A percentile compares a stretch with the other conserved stretches of the same genome.
phyloP scores from a whole-genome alignment of 1,284 basidiomycete genomes.

The Trichosporon sp. region DNA sequence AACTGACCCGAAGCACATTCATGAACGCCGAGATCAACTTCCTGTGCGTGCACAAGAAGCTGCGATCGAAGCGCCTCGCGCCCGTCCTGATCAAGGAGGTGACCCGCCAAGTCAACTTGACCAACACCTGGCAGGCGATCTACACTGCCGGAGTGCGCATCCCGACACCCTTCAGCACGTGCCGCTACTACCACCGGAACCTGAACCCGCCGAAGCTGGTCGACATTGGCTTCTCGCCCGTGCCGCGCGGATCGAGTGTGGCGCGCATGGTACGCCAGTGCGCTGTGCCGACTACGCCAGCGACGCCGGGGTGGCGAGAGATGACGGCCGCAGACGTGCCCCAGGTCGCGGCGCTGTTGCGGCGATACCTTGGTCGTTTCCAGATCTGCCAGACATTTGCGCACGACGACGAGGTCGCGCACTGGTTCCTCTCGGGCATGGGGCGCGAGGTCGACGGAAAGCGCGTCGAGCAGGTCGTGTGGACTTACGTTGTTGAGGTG shows the following conservation, averaged over 20 bases:
- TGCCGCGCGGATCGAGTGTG: conserved; percentile 75
- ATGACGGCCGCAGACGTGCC: conserved; percentile 76
- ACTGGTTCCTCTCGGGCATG: conserved; percentile 80
- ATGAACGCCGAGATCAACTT: conserved; percentile 90
- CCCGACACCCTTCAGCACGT: conserved; percentile 81
- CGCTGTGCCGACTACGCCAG: conserved; percentile 55
- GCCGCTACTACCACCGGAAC: conserved; percentile 87
- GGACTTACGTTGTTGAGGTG: conserved; percentile 96
- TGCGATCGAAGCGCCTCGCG: conserved; percentile 89
- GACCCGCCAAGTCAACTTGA: conserved; percentile 83
- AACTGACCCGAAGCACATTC: conserved; percentile 55
- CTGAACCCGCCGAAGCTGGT: conserved; percentile 89
- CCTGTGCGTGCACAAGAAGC: conserved; percentile 95
- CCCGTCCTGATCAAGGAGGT: conserved; percentile 98
- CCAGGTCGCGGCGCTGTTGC: conserved; percentile 67
- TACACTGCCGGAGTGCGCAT: conserved; percentile 90
- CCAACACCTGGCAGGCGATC: conserved; percentile 92
- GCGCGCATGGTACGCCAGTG: conserved; percentile 75
- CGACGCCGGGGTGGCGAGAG: conserved; percentile 70
- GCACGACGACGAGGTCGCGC: conserved; percentile 68
- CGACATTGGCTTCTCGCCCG: conserved; percentile 82
- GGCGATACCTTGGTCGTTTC: conserved; percentile 77
- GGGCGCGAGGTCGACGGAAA: conserved; percentile 59
- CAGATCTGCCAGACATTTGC: conserved; percentile 73
- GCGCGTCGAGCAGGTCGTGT: conserved; percentile 77